Evolutionary conservation across 192 early-diverging fungal species (phyloP).

Genomic region (Backusella circina): DNA sequence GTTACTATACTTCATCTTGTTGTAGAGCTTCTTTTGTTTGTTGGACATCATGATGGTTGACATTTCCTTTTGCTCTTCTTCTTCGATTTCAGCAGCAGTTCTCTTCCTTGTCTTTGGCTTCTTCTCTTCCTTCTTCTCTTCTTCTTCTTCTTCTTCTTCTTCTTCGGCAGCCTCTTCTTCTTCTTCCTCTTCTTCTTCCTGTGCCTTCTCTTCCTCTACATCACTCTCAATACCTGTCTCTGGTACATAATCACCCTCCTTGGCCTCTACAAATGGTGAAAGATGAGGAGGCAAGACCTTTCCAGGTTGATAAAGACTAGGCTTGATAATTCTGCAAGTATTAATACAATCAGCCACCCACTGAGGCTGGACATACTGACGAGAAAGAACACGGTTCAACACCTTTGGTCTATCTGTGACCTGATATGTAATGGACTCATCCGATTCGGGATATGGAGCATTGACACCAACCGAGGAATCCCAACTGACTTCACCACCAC

Average conservation of each 20-base stretch:
- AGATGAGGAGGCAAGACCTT: constrained; percentile 86
- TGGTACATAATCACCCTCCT: constrained; percentile 88
- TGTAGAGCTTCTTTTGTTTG: constrained; percentile 76
- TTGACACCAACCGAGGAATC: constrained; percentile 71
- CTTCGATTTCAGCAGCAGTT: constrained; percentile 45
- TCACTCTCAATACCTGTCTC: constrained; percentile 37
- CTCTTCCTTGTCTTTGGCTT: constrained; percentile 52
- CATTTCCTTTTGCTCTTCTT: constrained; percentile 68
- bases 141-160: constrained; percentile 63
- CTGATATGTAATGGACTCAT: constrained; percentile 87
- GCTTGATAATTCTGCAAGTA: constrained; percentile 64
- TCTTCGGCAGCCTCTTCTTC: constrained; percentile 37
- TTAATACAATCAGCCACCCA: constrained; percentile 97
- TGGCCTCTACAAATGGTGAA: constrained; percentile 86
- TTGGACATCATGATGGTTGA: constrained; percentile 86
- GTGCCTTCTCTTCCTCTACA: constrained; percentile 35
- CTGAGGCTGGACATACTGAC: constrained; percentile 94
- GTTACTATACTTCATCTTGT: constrained; percentile 73
- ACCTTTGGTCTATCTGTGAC: constrained; percentile 80
- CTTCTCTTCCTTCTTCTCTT: constrained; percentile 56
- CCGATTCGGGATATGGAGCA: constrained; percentile 73
- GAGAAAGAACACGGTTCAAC: constrained; percentile 56
- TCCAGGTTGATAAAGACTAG: constrained; percentile 72
- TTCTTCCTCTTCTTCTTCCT: constrained; percentile 38
- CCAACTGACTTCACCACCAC: constrained; percentile 92